Evolutionary conservation across 345 rosid genomes (phyloP).

Genomic region (Dimocarpus longan): DNA sequence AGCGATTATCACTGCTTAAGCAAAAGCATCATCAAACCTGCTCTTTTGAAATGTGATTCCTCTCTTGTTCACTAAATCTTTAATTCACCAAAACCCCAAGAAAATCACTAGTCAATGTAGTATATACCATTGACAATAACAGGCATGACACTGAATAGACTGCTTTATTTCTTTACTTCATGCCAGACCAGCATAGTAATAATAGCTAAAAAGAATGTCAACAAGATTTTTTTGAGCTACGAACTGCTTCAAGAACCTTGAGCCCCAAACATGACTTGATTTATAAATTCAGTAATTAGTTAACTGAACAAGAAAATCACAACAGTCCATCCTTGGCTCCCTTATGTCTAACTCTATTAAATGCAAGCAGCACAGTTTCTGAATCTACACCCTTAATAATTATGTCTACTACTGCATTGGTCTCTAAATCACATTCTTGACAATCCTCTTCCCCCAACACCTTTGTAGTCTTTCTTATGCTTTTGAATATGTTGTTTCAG

Average conservation of each 20-base stretch:
- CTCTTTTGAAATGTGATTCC: not conserved
- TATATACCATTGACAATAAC: not conserved
- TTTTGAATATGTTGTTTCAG: not conserved
- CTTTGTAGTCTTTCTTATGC: not conserved
- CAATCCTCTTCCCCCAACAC: not conserved
- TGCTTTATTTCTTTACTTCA: not conserved
- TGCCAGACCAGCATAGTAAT: not conserved
- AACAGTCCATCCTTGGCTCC: not conserved
- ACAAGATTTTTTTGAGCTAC: not conserved
- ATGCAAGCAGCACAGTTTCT: not conserved
- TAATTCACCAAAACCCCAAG: not conserved
- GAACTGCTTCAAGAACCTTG: not conserved
- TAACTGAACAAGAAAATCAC: not conserved
- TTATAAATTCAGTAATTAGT: not conserved
- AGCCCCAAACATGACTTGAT: not conserved
- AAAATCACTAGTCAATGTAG: no score
- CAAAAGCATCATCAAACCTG: not conserved
- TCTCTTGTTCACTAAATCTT: not conserved
- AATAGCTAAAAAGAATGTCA: not conserved
- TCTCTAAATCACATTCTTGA: constrained; percentile 2
- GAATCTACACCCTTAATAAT: not conserved
- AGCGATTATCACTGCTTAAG: not conserved
- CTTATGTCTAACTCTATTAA: not conserved
- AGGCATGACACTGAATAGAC: not conserved
- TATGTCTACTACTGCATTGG: not conserved